Percentiles rank a stretch among this genome's conserved stretches.
phyloP scores from a whole-genome alignment of 352 stramenopile species.

The Plasmopara halstedii region DNA sequence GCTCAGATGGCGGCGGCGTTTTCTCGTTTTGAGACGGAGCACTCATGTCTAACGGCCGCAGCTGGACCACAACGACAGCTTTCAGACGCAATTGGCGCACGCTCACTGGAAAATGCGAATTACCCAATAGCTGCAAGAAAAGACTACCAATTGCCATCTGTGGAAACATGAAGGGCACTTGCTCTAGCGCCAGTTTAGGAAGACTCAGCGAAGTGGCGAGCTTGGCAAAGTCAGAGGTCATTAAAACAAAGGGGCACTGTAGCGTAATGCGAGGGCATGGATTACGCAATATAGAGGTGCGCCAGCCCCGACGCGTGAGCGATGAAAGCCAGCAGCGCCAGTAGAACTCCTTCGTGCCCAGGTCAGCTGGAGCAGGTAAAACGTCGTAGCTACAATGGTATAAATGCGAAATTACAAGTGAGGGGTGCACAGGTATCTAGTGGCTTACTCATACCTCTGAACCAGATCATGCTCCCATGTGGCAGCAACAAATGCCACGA shows the following conservation, averaged over 20 bases:
- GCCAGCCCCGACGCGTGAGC: conserved; percentile 53
- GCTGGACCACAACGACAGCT: conserved; percentile 66
- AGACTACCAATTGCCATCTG: conserved; percentile 56
- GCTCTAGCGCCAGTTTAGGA: conserved; percentile 51
- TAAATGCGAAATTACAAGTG: neutral
- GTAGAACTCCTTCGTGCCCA: conserved; percentile 73
- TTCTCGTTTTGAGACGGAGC: conserved; percentile 34
- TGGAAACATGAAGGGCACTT: conserved; percentile 70
- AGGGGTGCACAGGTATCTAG: neutral
- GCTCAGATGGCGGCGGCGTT: conserved; percentile 16
- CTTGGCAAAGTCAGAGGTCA: conserved; percentile 73
- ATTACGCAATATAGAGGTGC: conserved; percentile 35
- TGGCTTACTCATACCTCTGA: conserved; percentile 14
- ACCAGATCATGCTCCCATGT: conserved; percentile 78
- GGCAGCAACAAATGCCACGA: conserved; percentile 55
- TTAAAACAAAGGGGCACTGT: conserved; percentile 57
- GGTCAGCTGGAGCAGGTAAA: conserved; percentile 56
- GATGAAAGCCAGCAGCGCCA: conserved; percentile 66
- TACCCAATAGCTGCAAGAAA: conserved; percentile 70
- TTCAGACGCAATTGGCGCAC: conserved; percentile 48
- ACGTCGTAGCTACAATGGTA: conserved; percentile 34
- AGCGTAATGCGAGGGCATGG: conserved; percentile 70
- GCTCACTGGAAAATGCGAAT: conserved; percentile 71
- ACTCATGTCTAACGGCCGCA: conserved; percentile 64
- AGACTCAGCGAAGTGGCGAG: conserved; percentile 72